Conservation (phyloP, 2,329 filamentous ascomycete genomes). For the Rutstroemia sp. region DNA sequence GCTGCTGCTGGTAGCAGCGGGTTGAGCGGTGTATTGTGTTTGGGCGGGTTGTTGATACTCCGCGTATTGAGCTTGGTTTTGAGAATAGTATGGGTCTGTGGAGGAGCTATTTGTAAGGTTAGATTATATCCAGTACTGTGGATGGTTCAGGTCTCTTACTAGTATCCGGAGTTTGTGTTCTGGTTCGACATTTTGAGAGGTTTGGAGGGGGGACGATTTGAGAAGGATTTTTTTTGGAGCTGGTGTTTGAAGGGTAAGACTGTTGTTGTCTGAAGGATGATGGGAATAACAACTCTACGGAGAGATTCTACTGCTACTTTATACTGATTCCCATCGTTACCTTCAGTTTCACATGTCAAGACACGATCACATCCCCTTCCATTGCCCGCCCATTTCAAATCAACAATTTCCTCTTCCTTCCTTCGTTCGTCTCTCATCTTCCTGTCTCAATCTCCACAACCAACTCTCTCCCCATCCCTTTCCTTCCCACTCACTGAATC, state of each 20-base stretch:
- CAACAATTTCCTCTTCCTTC: too few species aligned
- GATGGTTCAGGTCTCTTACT: not conserved
- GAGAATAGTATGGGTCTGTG: not conserved
- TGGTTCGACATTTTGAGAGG: not conserved
- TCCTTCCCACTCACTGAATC: too few species aligned
- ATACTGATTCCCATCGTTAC: too few species aligned
- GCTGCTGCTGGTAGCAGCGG: not conserved
- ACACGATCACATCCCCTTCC: too few species aligned
- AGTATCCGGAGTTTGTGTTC: not conserved
- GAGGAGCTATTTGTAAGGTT: not conserved
- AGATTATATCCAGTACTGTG: not conserved
- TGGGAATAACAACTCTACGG: not conserved
- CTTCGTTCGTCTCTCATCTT: too few species aligned
- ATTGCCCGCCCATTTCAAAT: too few species aligned
- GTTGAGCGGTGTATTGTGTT: not conserved
- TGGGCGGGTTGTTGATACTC: not conserved
- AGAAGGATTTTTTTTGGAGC: not conserved
- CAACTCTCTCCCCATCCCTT: too few species aligned
- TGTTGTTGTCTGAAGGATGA: not conserved
- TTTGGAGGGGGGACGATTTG: not conserved
- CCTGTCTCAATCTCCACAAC: too few species aligned
- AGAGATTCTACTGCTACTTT: too few species aligned
- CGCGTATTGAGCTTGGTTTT: not conserved
- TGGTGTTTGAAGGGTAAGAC: not conserved
- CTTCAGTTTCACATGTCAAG: too few species aligned